These are phyloP conservation scores for Immersiporthe knoxdaviesiana DNA, from an alignment of 2,329 filamentous ascomycete species.

Conservation along the genomic window DNA sequence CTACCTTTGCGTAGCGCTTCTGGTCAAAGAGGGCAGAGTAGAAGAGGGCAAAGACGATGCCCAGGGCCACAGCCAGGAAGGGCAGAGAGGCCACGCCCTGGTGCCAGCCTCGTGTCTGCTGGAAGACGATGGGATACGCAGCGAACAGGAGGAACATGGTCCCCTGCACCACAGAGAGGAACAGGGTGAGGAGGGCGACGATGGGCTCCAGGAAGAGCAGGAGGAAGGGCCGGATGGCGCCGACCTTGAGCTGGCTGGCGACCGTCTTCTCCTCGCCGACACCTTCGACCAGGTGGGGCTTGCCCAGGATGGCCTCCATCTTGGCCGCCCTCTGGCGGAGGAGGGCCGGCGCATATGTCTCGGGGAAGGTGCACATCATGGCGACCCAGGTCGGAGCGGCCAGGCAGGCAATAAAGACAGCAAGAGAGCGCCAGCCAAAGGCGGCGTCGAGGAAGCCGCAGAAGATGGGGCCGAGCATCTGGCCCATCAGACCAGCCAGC, in stretches of 20 bases:
- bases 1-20: conserved; percentile 46
- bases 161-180: conserved; percentile 49
- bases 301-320: conserved; percentile 51
- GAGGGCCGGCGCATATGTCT: conserved; percentile 64
- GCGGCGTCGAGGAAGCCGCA: conserved; percentile 31
- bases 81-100: conserved; percentile 55
- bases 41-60: conserved; percentile 60
- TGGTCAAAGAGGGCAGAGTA: conserved; percentile 43
- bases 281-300: conserved; percentile 34
- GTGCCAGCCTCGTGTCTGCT: conserved; percentile 51
- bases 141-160: conserved; percentile 48
- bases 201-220: conserved; percentile 61
- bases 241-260: conserved; percentile 57
- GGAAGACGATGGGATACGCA: conserved; percentile 56
- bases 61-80: conserved; percentile 58
- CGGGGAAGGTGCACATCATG: conserved; percentile 55
- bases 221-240: conserved; percentile 29
- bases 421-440: conserved; percentile 31
- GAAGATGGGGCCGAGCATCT: conserved; percentile 32
- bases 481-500: conserved; percentile 32
- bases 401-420: conserved; percentile 29
- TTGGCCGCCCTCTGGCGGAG: conserved; percentile 56
- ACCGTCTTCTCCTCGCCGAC: conserved; percentile 41
- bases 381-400: conserved; percentile 49
- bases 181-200: conserved; percentile 57